phyloP scores from a whole-genome alignment of 371 early-diverging fungal species.

The Gilbertella persicaria region DNA sequence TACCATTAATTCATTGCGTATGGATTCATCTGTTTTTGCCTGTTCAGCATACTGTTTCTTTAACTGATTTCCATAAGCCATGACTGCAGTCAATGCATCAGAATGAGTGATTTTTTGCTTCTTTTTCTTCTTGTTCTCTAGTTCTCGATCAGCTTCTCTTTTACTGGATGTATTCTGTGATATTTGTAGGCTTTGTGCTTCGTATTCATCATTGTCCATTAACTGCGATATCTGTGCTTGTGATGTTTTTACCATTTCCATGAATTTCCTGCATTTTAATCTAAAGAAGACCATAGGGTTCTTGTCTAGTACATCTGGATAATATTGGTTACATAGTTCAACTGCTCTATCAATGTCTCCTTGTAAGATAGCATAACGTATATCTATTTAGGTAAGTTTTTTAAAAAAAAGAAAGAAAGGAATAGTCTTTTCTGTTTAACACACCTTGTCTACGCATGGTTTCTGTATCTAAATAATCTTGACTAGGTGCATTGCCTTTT shows the following conservation, averaged over 20 bases:
- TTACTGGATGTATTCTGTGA: neutral
- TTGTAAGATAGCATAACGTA: slow-evolving; percentile 61
- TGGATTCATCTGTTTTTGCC: slow-evolving; percentile 22
- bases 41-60: slow-evolving; percentile 57
- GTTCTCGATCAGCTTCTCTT: slow-evolving; percentile 29
- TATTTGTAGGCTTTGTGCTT: slow-evolving; percentile 22
- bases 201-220: slow-evolving; percentile 33
- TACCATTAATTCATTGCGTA: slow-evolving; percentile 29
- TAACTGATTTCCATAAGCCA: slow-evolving; percentile 70
- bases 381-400: too few relatives aligned
- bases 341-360: slow-evolving; percentile 81
- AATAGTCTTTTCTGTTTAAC: slow-evolving; percentile 1
- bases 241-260: slow-evolving; percentile 81
- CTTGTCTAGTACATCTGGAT: slow-evolving; percentile 66
- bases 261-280: slow-evolving; percentile 84
- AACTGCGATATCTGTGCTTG: slow-evolving; percentile 13
- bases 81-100: slow-evolving; percentile 24
- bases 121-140: slow-evolving; percentile 14
- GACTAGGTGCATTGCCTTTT: neutral
- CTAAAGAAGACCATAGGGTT: slow-evolving; percentile 54
- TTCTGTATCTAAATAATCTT: neutral
- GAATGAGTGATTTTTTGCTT: slow-evolving; percentile 17
- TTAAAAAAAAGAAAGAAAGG: neutral
- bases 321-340: slow-evolving; percentile 55
- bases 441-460: slow-evolving; percentile 8